phyloP scores from a whole-genome alignment of 257 asterid species.

The Linderniella brevidens region DNA sequence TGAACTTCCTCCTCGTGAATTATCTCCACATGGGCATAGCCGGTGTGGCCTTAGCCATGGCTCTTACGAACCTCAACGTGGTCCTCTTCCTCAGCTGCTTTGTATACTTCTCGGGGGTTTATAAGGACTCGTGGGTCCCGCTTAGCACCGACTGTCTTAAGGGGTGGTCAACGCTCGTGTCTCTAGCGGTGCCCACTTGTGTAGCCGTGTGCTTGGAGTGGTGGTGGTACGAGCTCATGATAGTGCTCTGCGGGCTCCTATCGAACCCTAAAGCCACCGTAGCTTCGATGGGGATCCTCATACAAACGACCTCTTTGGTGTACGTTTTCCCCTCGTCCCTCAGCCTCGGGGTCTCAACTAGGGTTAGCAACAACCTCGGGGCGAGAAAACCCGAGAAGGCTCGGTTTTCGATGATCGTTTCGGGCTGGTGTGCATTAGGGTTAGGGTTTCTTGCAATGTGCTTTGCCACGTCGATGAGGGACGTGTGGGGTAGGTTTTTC shows the following conservation, averaged over 20 bases:
- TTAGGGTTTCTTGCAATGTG: too few relatives aligned
- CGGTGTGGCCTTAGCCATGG: slow-evolving; percentile 80
- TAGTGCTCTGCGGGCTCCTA: slow-evolving; percentile 59
- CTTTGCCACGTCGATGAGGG: too few relatives aligned
- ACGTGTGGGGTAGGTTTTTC: too few relatives aligned
- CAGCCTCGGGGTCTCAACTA: slow-evolving; percentile 65
- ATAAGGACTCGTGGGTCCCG: slow-evolving; percentile 50
- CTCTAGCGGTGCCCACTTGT: slow-evolving; percentile 61
- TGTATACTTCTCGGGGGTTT: slow-evolving; percentile 46
- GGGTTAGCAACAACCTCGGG: slow-evolving; percentile 75
- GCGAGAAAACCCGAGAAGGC: slow-evolving; percentile 52
- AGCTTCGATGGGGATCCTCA: slow-evolving; percentile 79
- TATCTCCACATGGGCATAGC: slow-evolving; percentile 44
- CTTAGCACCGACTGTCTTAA: slow-evolving; percentile 50
- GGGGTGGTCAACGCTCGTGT: slow-evolving; percentile 56
- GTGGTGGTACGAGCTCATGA: slow-evolving; percentile 99
- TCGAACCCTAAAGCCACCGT: slow-evolving; percentile 58
- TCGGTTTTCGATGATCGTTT: slow-evolving; percentile 40
- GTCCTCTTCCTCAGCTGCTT: slow-evolving; percentile 32
- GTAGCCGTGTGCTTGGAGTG: slow-evolving; percentile 76
- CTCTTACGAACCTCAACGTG: slow-evolving; percentile 55
- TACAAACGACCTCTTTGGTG: slow-evolving; percentile 73
- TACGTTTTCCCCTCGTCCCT: slow-evolving; percentile 80
- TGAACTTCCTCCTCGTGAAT: slow-evolving; percentile 45
- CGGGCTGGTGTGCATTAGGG: slow-evolving; percentile 8